Base-by-base conservation (phyloP, 805 yeast genomes). In the Kodamaea hsintzibuensis region DNA sequence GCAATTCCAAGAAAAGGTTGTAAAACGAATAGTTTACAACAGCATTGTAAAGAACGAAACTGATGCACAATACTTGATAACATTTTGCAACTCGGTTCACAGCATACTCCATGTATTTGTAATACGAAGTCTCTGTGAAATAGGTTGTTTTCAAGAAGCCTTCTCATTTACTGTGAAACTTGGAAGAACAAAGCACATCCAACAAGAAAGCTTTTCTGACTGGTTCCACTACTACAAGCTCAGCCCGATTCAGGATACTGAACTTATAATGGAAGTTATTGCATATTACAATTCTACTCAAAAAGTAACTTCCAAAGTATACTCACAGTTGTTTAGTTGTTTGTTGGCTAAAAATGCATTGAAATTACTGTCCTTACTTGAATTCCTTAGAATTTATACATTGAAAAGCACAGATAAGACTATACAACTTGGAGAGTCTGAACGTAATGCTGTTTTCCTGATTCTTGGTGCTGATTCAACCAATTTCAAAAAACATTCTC, bases 31-130 rank as follows among this genome's bases (percentile, higher is more conserved):
- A 18, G 59, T 67, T 27, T 2, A 39, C 22, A 37, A 39, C 7
- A 33, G 55, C 3, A 14, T 53, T 25, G 16, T 39, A 1, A 47
- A 49, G 2, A 39, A 48, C 39, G 52, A 14, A 55, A 27, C 61
- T 7, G 54, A 61, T 14, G 52, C 66, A 16, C 58, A 63, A 25
- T 54, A 59, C 14, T 53, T 71, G 14, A 44, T 65, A 10, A 57
- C 64, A 1, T 55, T 61, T 13, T 54, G 65, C 22, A 33, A 56
- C 10, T 51, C 66, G 3, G 58, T 62, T 42, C 77, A 73, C 54
- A 65, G 56, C 25, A 49, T 65, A 47, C 50, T 73, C 19, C 61
- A 63, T 25, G 46, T 55, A 2, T 74, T 71, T 53, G 55, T 74
- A 2, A 57, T 70, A 9, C 59, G 65, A 4, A 53, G 67, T 18